Evolutionary conservation across 129 eudicot species (phyloP), one percentile per base, ranked within the genome.

Genomic region (Erigeron canadensis): DNA sequence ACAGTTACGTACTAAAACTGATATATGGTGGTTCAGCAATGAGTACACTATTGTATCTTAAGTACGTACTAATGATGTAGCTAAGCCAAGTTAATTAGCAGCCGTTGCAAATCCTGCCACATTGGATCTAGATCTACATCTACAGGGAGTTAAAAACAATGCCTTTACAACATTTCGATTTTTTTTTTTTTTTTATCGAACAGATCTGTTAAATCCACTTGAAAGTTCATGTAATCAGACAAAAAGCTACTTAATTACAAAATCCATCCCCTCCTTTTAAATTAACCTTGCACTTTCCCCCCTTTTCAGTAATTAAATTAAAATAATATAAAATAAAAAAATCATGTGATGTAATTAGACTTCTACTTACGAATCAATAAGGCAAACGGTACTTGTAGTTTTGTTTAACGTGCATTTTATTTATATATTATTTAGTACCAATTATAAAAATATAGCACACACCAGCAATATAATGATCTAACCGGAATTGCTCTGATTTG

Each of bases 101-200:
- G 48, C 48, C 65, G 56, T 53, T 64, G 58, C 72, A 65, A 63
- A 22, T 38, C 78, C 79, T 75, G 76, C 42, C 46, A 51, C 81
- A 77, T 80, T 77, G 80, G 89, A 87, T 84, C 89, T 77, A 76
- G 86, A 84, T 87, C 89, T 82, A 82, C 80, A 79, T 77, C 76
- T 67, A 69, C 63, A 38, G 69, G 48, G 68, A 78, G 65, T 43
- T 74, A 17, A 75, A 69, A 56, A 69, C 51, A 60, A 69, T 65
- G 57, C 76, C 77, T 48, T 63, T 57, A 47, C 56, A 70, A 65
- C 43, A 66, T 66, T 45, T 68, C 68, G 66, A 40, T 2, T 15
- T 19, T 46, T 12, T 75, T 63, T 34, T 44, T 57, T 75, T 62
- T 63, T 34, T 44, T 57, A 69, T 62, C 79, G 82, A 84, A 85